phyloP scores from a whole-genome alignment of 768 basidiomycete species.

The Tylopilus plumbeoviolaceoides region DNA sequence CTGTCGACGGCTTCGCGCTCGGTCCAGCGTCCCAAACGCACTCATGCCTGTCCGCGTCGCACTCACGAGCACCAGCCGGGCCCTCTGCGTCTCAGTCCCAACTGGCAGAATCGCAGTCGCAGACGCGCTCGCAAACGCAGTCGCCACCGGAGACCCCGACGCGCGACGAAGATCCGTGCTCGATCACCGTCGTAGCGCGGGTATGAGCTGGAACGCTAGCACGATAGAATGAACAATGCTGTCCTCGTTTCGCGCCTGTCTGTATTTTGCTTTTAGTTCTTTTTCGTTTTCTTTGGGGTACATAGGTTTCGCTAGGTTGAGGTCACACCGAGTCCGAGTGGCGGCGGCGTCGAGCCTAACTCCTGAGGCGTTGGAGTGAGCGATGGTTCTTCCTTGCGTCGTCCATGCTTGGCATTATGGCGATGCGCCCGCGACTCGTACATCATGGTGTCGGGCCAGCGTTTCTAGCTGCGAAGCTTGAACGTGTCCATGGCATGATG shows the following conservation, averaged over 20 bases:
- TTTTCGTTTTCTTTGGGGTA: neutral
- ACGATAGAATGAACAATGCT: neutral
- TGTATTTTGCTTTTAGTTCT: neutral
- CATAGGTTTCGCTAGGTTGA: neutral
- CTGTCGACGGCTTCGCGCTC: conserved; percentile 17
- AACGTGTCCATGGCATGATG: no score
- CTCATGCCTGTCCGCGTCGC: conserved; percentile 11
- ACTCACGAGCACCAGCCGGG: neutral
- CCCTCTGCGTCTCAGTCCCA: neutral
- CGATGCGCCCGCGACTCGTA: no score
- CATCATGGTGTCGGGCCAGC: no score
- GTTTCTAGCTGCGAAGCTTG: no score
- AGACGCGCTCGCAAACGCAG: neutral
- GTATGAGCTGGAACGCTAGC: neutral
- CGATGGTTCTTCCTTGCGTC: no score
- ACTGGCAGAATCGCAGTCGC: no score
- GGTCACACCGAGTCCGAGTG: no score
- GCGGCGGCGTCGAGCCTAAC: no score
- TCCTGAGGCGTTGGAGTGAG: no score
- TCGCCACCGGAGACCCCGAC: neutral
- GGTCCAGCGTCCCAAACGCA: conserved; percentile 7
- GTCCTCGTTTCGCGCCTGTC: neutral
- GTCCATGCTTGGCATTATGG: no score
- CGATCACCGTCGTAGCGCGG: conserved; percentile 15
- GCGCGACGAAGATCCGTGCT: conserved; percentile 1